Base-by-base conservation (phyloP, 2,329 filamentous ascomycete species). In the Diaporthe vexans region DNA sequence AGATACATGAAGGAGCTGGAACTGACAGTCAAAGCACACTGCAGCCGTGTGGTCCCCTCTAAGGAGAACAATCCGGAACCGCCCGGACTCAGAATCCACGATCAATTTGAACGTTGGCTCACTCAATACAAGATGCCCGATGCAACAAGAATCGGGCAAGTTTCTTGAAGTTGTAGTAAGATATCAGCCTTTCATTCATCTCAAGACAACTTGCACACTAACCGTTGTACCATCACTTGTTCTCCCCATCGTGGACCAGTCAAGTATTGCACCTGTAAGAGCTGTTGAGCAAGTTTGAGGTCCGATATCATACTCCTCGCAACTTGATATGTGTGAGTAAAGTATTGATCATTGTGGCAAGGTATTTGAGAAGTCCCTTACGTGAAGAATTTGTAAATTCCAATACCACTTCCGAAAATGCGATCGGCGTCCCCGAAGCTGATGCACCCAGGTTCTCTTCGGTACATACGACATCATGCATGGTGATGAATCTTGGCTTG, bases 11-110 rank as follows among this genome's bases (percentile, higher is more conserved):
- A 35, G 10, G 21, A 37, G 19, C 8, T n/a, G 56, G 33, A 13
- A 58, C 56, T 58, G 33, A 58, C 56, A 2, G 21, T 58, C 56
- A 58, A 58, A 58, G 21, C 56, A 58, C 33, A 58, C 56, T 10
- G 56, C 56, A 21, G 56, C 56, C 10, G 56, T 58, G 29, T 58
- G 56, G 33, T 58, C 56, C 2, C 10, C 56, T 37, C 56, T 58
- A 6, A 58, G 33, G 33, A 58, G 56, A 29, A 58, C 6, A 26
- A 58, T n/a, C 3, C 56, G 56, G 29, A 37, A 58, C 21, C 3
- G n/a, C 8, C 29, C 56, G 19, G 56, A 58, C 21, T 58, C 29
- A 15, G 56, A 35, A n/a, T 58, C 56, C n/a, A 37, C 19, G 10
- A 58, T 35, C 13, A 58, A n/a, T n/a, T 37, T 58, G 56, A 58